These are phyloP conservation scores for Emmonsia crescens DNA, from an alignment of 2,329 filamentous ascomycete species.

Conservation along the genomic window DNA sequence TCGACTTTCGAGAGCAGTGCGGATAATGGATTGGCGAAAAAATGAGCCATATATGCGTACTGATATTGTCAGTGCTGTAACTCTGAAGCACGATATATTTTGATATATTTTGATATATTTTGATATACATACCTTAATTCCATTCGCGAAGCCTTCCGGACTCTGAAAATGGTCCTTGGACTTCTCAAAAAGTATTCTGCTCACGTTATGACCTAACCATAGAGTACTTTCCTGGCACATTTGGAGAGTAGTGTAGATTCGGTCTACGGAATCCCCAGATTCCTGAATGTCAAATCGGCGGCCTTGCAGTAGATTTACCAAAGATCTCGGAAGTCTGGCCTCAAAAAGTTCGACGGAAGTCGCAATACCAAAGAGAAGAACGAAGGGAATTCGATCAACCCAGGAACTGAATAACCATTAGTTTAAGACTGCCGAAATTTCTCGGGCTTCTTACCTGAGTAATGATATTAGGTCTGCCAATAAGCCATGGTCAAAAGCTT, in stretches of 20 bases:
- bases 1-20: conserved; percentile 34
- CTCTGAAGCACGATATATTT: neutral
- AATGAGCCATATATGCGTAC: conserved; percentile 55
- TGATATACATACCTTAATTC: conserved; percentile 35
- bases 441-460: conserved; percentile 24
- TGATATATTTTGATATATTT: neutral
- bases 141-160: conserved; percentile 43
- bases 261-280: conserved; percentile 37
- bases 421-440: neutral
- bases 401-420: conserved; percentile 38
- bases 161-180: conserved; percentile 52
- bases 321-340: conserved; percentile 43
- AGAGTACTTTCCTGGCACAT: conserved; percentile 26
- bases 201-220: conserved; percentile 45
- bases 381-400: conserved; percentile 51
- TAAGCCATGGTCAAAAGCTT: conserved; percentile 37
- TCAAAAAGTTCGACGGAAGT: conserved; percentile 54
- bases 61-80: conserved; percentile 23
- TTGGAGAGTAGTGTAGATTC: conserved; percentile 32
- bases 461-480: conserved; percentile 36
- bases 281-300: conserved; percentile 44
- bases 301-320: conserved; percentile 43
- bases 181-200: conserved; percentile 42
- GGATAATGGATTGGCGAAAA: conserved; percentile 49
- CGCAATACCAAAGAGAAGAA: conserved; percentile 50